Evolutionary conservation across 495 filamentous ascomycete genomes (phyloP).

Genomic region (Aspergillus steynii): DNA sequence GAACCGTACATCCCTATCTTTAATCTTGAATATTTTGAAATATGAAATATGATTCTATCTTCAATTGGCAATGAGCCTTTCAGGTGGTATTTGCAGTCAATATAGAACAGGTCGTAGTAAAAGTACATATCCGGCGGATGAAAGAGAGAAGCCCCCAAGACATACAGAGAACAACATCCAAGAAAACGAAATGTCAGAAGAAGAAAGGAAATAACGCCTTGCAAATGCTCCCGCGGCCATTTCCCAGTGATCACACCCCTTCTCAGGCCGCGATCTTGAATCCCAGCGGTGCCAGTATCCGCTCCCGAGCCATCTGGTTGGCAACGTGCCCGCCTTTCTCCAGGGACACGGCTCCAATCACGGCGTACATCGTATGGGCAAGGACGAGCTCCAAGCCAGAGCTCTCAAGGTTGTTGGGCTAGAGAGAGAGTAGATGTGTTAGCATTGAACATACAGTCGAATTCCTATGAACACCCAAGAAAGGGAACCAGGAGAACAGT

Average conservation of each 20-base stretch:
- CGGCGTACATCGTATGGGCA: conserved; percentile 74
- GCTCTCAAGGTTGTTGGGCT: conserved; percentile 68
- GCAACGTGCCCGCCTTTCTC: conserved; percentile 82
- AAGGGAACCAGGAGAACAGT: neutral
- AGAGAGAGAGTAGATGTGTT: conserved; percentile 11
- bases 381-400: conserved; percentile 75
- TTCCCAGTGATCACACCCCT: conserved; percentile 22
- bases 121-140: conserved; percentile 25
- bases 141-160: conserved; percentile 19
- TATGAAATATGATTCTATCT: neutral
- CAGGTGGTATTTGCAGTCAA: conserved; percentile 19
- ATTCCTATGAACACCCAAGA: neutral
- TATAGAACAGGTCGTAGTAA: conserved; percentile 25
- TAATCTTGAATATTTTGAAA: neutral
- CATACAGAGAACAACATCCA: conserved; percentile 22
- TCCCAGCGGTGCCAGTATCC: conserved; percentile 63
- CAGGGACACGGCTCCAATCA: conserved; percentile 83
- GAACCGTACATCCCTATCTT: conserved; percentile 61
- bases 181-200: conserved; percentile 23
- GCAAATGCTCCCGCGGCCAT: conserved; percentile 41
- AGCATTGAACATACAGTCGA: conserved; percentile 3
- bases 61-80: conserved; percentile 1
- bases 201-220: conserved; percentile 38
- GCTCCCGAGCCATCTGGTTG: conserved; percentile 69
- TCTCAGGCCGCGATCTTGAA: conserved; percentile 35